Conservation (phyloP, 176 grass and related monocot species). For the Elymus sibiricus region DNA sequence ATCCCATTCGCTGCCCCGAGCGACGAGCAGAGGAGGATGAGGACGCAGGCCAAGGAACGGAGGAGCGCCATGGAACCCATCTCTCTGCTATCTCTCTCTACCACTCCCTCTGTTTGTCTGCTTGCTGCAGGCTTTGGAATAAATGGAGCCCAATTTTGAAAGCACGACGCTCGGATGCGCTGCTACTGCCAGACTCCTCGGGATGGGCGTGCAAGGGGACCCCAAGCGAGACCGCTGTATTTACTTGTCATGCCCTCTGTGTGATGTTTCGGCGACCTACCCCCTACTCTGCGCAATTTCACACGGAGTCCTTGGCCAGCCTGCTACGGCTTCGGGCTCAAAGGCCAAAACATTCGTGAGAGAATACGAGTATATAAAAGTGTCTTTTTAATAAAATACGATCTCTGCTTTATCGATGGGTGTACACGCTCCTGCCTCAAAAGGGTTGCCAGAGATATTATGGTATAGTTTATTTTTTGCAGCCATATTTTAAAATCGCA, state of each 20-base stretch:
- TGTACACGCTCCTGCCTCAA: neutral
- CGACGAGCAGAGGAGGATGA: constrained; percentile 33
- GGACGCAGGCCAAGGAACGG: constrained; percentile 24
- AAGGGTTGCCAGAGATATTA: neutral
- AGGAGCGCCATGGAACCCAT: constrained; percentile 32
- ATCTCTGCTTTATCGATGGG: neutral
- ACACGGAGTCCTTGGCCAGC: neutral
- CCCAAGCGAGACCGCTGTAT: constrained; percentile 5
- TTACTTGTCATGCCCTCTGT: constrained; percentile 20
- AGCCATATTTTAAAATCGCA: too few species aligned
- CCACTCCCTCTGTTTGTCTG: neutral
- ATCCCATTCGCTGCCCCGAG: constrained; percentile 26
- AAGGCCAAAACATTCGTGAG: neutral
- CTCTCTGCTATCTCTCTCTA: neutral
- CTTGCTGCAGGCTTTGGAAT: constrained; percentile 17
- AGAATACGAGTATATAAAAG: neutral
- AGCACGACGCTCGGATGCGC: neutral
- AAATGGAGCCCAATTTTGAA: constrained; percentile 64
- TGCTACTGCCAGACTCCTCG: constrained; percentile 2
- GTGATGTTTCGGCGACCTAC: neutral
- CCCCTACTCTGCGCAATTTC: neutral
- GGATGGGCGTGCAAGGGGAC: constrained; percentile 28
- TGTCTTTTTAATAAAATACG: neutral
- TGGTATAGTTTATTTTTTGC: too few species aligned
- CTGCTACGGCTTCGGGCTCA: neutral